Percentiles rank a stretch among this genome's conserved stretches.
These are phyloP conservation scores for Antrodiella citrinella DNA, from an alignment of 768 basidiomycete species.

Conservation along the genomic window DNA sequence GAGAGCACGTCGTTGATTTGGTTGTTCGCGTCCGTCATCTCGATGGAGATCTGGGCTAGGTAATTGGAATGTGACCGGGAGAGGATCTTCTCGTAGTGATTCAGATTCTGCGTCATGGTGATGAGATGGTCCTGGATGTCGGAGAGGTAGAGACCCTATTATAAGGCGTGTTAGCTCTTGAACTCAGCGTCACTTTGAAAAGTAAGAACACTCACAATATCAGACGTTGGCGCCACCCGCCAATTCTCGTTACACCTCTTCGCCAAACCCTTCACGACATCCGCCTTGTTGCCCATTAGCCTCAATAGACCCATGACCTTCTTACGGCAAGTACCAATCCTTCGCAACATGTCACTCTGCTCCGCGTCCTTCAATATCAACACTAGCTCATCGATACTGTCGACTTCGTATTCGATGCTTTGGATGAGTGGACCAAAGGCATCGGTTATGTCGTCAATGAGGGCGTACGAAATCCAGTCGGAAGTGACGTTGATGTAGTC, in stretches of 20 bases:
- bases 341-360: constrained; percentile 95
- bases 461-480: constrained; percentile 99
- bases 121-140: constrained; percentile 98
- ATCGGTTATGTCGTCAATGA: constrained; percentile 99
- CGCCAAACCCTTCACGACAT: constrained; percentile 97
- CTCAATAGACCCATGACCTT: constrained; percentile 97
- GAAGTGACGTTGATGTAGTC: constrained; percentile 99
- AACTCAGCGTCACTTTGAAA: not conserved
- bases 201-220: constrained; percentile 74
- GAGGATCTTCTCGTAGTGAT: constrained; percentile 99
- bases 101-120: constrained; percentile 99
- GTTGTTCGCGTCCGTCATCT: constrained; percentile 99
- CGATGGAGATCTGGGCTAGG: constrained; percentile 98
- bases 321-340: constrained; percentile 97
- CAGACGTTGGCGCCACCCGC: constrained; percentile 95
- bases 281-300: constrained; percentile 99
- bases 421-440: constrained; percentile 98
- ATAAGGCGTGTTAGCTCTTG: not conserved
- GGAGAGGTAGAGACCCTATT: constrained; percentile 85
- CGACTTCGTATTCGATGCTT: constrained; percentile 98
- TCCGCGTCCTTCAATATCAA: constrained; percentile 92
- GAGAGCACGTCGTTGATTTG: constrained; percentile 99
- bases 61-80: constrained; percentile 99
- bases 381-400: constrained; percentile 96
- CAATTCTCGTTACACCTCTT: constrained; percentile 99